A percentile compares a stretch with the other conserved stretches of the same genome.
phyloP scores from a whole-genome alignment of 495 filamentous ascomycete genomes.

The Xylaria flabelliformis region DNA sequence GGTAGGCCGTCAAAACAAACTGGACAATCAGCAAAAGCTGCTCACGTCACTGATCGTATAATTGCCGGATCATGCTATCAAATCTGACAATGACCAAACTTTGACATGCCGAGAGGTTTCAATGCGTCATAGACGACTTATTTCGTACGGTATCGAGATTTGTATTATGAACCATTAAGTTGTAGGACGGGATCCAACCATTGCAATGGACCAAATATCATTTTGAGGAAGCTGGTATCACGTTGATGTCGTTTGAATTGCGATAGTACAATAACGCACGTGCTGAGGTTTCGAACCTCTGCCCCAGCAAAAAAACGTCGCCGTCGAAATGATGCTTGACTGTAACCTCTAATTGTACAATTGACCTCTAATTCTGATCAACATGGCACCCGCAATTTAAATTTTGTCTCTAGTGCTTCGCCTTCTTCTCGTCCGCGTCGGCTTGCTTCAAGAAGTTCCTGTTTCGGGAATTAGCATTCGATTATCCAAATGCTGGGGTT shows the following conservation, averaged over 20 bases:
- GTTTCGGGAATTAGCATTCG: conserved; percentile 40
- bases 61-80: conserved; percentile 32
- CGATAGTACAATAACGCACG: conserved; percentile 35
- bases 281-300: conserved; percentile 46
- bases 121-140: conserved; percentile 28
- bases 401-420: conserved; percentile 60
- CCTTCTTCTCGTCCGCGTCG: conserved; percentile 69
- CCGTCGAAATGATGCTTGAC: conserved; percentile 27
- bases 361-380: conserved; percentile 33
- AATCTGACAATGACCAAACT: conserved; percentile 39
- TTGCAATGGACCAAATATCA: conserved; percentile 42
- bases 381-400: conserved; percentile 20
- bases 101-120: conserved; percentile 40
- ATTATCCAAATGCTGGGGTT: conserved; percentile 20
- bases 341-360: conserved; percentile 42
- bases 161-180: conserved; percentile 39
- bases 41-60: conserved; percentile 34
- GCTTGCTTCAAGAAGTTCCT: conserved; percentile 83
- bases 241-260: conserved; percentile 39
- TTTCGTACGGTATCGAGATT: conserved; percentile 28
- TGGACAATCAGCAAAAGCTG: conserved; percentile 16
- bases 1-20: background rate
- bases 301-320: background rate
- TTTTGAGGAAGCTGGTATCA: conserved; percentile 43
- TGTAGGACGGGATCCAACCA: conserved; percentile 48